A percentile compares a stretch with the other conserved stretches of the same genome.
phyloP scores from a whole-genome alignment of 352 stramenopile species.

The Pythium periplocum region DNA sequence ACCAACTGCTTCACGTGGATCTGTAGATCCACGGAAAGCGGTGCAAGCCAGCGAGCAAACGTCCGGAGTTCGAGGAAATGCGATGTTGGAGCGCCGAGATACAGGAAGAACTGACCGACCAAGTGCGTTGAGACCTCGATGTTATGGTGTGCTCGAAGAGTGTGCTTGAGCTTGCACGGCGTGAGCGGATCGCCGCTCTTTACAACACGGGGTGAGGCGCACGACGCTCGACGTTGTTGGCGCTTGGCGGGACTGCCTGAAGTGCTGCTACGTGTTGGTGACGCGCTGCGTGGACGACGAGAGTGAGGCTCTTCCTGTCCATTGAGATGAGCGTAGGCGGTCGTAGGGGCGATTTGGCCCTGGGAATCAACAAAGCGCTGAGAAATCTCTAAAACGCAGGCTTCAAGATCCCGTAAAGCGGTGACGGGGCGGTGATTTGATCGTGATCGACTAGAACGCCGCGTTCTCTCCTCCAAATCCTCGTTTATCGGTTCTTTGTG shows the following conservation, averaged over 20 bases:
- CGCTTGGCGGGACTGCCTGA: no score
- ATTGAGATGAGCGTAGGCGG: slow-evolving; percentile 9
- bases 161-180: slow-evolving; percentile 25
- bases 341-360: slow-evolving; percentile 9
- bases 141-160: slow-evolving; percentile 19
- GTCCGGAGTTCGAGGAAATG: slow-evolving; percentile 36
- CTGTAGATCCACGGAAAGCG: slow-evolving; percentile 27
- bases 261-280: background rate
- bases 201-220: slow-evolving; percentile 1
- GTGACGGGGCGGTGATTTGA: no score
- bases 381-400: slow-evolving; percentile 8
- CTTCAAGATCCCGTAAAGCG: slow-evolving; percentile 6
- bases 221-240: slow-evolving; percentile 4
- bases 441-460: no score
- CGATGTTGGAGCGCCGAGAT: slow-evolving; percentile 34
- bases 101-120: slow-evolving; percentile 46
- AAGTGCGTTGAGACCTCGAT: slow-evolving; percentile 37
- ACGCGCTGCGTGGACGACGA: slow-evolving; percentile 12
- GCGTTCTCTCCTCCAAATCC: no score
- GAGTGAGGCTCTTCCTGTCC: background rate
- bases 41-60: slow-evolving; percentile 38
- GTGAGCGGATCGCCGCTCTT: slow-evolving; percentile 27
- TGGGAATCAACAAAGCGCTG: slow-evolving; percentile 6
- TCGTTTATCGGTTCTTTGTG: no score
- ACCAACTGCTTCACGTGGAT: slow-evolving; percentile 27